These are phyloP conservation scores for Kodamaea arcana DNA, from an alignment of 1,139 yeast species.

Conservation along the genomic window DNA sequence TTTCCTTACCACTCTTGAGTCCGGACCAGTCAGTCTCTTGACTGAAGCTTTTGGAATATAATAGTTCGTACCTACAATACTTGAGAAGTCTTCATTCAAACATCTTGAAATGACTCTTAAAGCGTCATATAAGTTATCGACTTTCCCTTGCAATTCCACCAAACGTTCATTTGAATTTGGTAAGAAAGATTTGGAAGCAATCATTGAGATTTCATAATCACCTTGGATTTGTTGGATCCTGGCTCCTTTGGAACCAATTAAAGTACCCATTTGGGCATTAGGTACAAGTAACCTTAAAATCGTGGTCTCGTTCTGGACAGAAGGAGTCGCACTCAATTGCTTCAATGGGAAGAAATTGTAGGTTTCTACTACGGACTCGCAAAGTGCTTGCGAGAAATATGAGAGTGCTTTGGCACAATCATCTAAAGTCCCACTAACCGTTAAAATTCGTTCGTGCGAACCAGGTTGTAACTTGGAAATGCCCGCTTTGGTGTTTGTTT, in stretches of 20 bases:
- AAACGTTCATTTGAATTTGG: conserved; percentile 84
- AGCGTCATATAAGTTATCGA: conserved; percentile 57
- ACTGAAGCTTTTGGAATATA: conserved; percentile 52
- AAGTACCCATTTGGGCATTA: conserved; percentile 85
- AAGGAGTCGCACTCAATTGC: conserved; percentile 49
- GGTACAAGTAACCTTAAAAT: conserved; percentile 73
- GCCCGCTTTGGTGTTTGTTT: conserved; percentile 82
- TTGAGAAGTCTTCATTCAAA: conserved; percentile 67
- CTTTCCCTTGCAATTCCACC: conserved; percentile 83
- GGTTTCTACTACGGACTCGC: conserved; percentile 30
- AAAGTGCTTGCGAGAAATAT: conserved; percentile 64
- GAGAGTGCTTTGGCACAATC: conserved; percentile 71
- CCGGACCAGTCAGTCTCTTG: conserved; percentile 1
- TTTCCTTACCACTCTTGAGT: not conserved
- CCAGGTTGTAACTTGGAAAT: conserved; percentile 81
- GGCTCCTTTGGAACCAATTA: conserved; percentile 81
- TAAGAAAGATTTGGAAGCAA: conserved; percentile 80
- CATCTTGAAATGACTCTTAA: conserved; percentile 66
- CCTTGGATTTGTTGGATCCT: conserved; percentile 81
- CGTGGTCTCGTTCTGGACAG: conserved; percentile 50
- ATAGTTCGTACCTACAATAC: conserved; percentile 60
- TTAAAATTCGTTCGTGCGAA: conserved; percentile 78
- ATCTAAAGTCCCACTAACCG: conserved; percentile 76
- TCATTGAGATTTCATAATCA: conserved; percentile 68
- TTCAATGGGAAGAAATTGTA: conserved; percentile 61